Evolutionary conservation across 2,329 filamentous ascomycete genomes (phyloP).

Genomic region (Aspergillus sp.): DNA sequence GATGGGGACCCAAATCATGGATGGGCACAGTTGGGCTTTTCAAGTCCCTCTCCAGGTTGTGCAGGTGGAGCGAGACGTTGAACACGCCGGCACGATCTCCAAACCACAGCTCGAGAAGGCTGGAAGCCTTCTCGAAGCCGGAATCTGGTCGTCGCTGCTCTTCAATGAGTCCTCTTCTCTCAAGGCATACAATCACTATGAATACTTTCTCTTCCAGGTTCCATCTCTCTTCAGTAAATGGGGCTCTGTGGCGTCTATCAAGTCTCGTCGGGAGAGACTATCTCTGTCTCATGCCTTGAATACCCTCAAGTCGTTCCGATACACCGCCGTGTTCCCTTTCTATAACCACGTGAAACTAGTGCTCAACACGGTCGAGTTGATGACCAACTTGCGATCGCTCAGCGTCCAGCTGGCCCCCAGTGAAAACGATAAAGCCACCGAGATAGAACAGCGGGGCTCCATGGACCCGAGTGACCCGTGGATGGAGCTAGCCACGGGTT

Average conservation of each 20-base stretch:
- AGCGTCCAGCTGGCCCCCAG: slow-evolving; percentile 53
- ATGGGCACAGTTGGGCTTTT: slow-evolving; percentile 62
- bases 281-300: slow-evolving; percentile 47
- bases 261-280: slow-evolving; percentile 13
- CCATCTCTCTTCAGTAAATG: slow-evolving; percentile 58
- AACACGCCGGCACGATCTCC: slow-evolving; percentile 22
- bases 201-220: slow-evolving; percentile 65
- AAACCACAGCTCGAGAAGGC: slow-evolving; percentile 16
- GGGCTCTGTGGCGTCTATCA: slow-evolving; percentile 34
- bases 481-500: slow-evolving; percentile 55
- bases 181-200: slow-evolving; percentile 67
- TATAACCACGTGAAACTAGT: slow-evolving; percentile 55
- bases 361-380: slow-evolving; percentile 43
- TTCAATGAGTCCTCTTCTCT: slow-evolving; percentile 76
- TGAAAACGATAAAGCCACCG: slow-evolving; percentile 32
- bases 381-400: slow-evolving; percentile 53
- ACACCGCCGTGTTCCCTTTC: slow-evolving; percentile 67
- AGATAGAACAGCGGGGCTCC: slow-evolving; percentile 37
- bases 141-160: slow-evolving; percentile 62
- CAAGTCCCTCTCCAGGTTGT: slow-evolving; percentile 62
- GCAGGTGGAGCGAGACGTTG: slow-evolving; percentile 35
- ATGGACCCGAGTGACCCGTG: slow-evolving; percentile 47
- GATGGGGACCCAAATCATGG: slow-evolving; percentile 55
- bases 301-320: slow-evolving; percentile 45
- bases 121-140: slow-evolving; percentile 53